These are phyloP conservation scores for Selenicereus undatus DNA, from an alignment of 148 eudicot genomes.

Conservation along the genomic window DNA sequence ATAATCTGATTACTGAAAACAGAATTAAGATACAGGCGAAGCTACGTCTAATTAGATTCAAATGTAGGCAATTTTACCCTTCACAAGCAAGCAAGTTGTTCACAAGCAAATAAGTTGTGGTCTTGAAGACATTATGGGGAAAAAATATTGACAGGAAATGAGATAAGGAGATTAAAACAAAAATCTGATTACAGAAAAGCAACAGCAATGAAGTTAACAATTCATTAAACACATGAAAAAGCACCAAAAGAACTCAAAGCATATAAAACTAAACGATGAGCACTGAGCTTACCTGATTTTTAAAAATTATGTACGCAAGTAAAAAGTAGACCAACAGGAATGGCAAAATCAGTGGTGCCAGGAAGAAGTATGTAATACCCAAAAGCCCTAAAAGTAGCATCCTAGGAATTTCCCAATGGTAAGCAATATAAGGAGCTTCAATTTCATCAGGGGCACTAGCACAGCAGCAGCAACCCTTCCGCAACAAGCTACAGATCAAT, in stretches of 20 bases:
- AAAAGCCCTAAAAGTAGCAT: slow-evolving; percentile 60
- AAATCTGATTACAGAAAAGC: not conserved
- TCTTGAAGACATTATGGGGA: too few species aligned
- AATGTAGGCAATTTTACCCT: too few species aligned
- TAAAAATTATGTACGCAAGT: slow-evolving; percentile 52
- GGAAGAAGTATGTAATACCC: slow-evolving; percentile 66
- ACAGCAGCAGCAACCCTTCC: slow-evolving; percentile 44
- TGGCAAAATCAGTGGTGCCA: slow-evolving; percentile 68
- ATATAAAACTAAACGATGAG: not conserved
- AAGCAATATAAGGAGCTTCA: slow-evolving; percentile 44
- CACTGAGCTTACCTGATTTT: slow-evolving; percentile 51
- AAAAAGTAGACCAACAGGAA: slow-evolving; percentile 59
- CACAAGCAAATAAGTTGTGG: too few species aligned
- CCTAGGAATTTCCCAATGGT: slow-evolving; percentile 56
- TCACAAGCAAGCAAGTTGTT: too few species aligned
- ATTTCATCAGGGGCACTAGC: slow-evolving; percentile 25
- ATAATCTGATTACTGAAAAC: not conserved
- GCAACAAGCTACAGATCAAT: slow-evolving; percentile 35
- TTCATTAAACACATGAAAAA: not conserved
- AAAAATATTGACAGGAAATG: not conserved
- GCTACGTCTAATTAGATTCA: too few species aligned
- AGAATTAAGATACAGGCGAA: too few species aligned
- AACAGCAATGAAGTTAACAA: not conserved
- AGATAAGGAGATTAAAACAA: not conserved
- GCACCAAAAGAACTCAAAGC: not conserved